phyloP scores from a whole-genome alignment of 306 rosid genomes.

The Gastrolobium bilobum region DNA sequence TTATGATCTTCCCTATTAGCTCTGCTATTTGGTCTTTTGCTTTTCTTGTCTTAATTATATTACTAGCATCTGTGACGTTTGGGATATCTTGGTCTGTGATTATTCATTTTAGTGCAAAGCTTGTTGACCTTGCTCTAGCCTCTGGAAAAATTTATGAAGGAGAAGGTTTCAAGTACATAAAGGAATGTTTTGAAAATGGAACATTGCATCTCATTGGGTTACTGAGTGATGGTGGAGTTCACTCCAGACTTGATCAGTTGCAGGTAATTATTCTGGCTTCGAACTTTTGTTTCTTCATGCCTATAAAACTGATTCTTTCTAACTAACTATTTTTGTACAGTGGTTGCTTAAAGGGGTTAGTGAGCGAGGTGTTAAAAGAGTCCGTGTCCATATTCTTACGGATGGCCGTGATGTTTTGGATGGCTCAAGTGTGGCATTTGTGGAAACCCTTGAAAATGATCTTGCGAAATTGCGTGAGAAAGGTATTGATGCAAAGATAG shows the following conservation, averaged over 20 bases:
- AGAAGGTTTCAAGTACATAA: conserved; percentile 86
- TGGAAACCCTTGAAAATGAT: conserved; percentile 83
- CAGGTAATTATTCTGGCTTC: conserved; percentile 49
- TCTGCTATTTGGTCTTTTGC: conserved; percentile 4
- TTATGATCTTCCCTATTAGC: background rate
- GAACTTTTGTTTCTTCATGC: background rate
- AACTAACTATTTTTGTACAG: conserved; percentile 54
- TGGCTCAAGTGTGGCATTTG: conserved; percentile 92
- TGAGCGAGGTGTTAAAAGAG: conserved; percentile 82
- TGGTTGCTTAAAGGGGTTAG: conserved; percentile 88
- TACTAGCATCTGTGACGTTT: conserved; percentile 36
- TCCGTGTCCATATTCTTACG: conserved; percentile 91
- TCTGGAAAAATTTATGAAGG: conserved; percentile 84
- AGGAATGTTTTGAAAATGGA: conserved; percentile 69
- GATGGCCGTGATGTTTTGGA: conserved; percentile 99
- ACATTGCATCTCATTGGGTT: conserved; percentile 95
- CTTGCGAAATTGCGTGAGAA: conserved; percentile 77
- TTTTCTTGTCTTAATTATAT: conserved; percentile 24
- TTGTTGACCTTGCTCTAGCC: conserved; percentile 91
- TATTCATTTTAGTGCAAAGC: conserved; percentile 77
- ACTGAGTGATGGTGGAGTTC: conserved; percentile 94
- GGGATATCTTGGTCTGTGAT: conserved; percentile 40
- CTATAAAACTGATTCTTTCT: background rate
- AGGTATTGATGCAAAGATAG: conserved; percentile 89
- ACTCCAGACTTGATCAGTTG: conserved; percentile 87